Conservation (phyloP, 495 filamentous ascomycete species). For the Penicillium malachiteum region DNA sequence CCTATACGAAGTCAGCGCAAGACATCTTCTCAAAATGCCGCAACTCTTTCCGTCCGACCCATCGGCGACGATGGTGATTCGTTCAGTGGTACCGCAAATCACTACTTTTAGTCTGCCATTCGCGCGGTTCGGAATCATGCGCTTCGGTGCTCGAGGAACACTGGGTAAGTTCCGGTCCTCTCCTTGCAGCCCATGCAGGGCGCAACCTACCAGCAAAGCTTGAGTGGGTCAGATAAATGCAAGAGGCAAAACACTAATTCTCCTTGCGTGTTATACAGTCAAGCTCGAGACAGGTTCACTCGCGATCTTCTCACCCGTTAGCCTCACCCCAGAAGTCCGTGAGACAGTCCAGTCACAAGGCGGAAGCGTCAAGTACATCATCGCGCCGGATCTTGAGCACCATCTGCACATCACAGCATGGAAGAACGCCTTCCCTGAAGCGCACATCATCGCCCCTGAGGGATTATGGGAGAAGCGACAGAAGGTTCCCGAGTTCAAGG, state of each 20-base stretch:
- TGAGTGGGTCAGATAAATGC: background rate
- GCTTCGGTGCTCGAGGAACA: slow-evolving; percentile 84
- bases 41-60: slow-evolving; percentile 63
- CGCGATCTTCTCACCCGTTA: slow-evolving; percentile 89
- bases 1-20: background rate
- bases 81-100: slow-evolving; percentile 74
- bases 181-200: slow-evolving; percentile 4
- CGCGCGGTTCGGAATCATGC: slow-evolving; percentile 72
- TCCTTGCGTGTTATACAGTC: slow-evolving; percentile 51
- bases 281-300: slow-evolving; percentile 71
- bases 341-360: slow-evolving; percentile 65
- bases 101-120: slow-evolving; percentile 85
- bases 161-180: slow-evolving; percentile 55
- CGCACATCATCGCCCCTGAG: slow-evolving; percentile 79
- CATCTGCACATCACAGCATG: slow-evolving; percentile 87
- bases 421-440: slow-evolving; percentile 73
- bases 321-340: slow-evolving; percentile 74
- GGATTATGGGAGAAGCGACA: slow-evolving; percentile 84
- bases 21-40: slow-evolving; percentile 20
- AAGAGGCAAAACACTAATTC: slow-evolving; percentile 5
- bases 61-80: slow-evolving; percentile 80
- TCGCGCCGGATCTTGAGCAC: slow-evolving; percentile 86
- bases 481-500: slow-evolving; percentile 60
- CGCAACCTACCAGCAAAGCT: background rate
- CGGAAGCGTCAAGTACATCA: slow-evolving; percentile 74